Base-by-base conservation (phyloP, 306 rosid species). In the Begonia loranthoides region DNA sequence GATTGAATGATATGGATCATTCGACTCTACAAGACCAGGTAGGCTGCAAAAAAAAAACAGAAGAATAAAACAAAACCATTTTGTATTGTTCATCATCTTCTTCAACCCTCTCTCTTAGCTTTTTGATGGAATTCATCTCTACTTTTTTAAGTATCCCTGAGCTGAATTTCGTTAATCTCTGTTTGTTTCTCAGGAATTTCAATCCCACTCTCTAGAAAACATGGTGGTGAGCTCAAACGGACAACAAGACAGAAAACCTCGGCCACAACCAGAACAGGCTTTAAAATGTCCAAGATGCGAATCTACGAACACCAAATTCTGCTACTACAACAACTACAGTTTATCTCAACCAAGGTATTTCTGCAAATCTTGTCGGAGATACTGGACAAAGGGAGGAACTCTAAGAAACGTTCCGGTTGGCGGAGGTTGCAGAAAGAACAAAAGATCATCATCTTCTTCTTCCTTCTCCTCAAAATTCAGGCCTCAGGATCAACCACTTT, bases 381-480 rank as follows among this genome's bases (percentile, higher is more conserved):
- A 90, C 63, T 90, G 99, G 99, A 90, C 95, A 5, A 86, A 86
- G 79, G 99, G 99, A 17, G 99, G 99, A 6, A 90, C 99, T 1
- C 56, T 90, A 49, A 81, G 99, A 59, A 90, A 90, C 70, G 92
- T 90, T 73, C 99, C 99, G 10, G 95, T 90, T 50, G 99, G 99
- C 49, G 99, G 99, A 48, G 95, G 94, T 2, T 90, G 95, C 76
- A 69, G 99, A 73, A 90, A 86, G 78, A 90, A 90, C 84, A 87
- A 75, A 51, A 78, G 95, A 43, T 73, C 79, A 21, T 65, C 76
- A 7, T 64, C 76, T 3, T 52, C 67, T 3, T 28, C 81, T 21
- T 76, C 79, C 2, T 75, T 88, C 17, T 58, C 82, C 3, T 49
- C 90, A 9, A 71, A 88, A 13, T 83, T 67, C 58, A 70, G 82